These are phyloP conservation scores for Friedmanniomyces simplex DNA, from an alignment of 495 filamentous ascomycete genomes.

Conservation along the genomic window DNA sequence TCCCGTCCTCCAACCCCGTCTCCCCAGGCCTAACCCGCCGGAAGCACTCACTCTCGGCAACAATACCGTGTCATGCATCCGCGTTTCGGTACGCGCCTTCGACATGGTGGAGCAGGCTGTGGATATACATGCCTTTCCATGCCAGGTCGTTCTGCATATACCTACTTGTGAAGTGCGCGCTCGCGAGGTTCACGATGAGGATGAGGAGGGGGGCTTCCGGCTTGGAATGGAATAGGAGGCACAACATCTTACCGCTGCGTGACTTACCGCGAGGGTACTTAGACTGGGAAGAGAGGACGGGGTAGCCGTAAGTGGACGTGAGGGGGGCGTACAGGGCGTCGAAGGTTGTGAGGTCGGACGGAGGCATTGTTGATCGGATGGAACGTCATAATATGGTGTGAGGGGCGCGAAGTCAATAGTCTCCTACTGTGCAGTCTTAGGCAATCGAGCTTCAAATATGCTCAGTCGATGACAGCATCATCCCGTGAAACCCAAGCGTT, in stretches of 20 bases:
- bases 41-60: constrained; percentile 28
- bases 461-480: too few relatives aligned
- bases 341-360: constrained; percentile 3
- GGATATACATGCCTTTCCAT: constrained; percentile 38
- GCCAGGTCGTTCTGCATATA: constrained; percentile 39
- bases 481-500: too few relatives aligned
- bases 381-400: too few relatives aligned
- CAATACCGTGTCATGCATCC: constrained; percentile 36
- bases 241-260: constrained; percentile 25
- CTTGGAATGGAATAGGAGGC: constrained; percentile 33
- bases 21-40: constrained; percentile 18
- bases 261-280: constrained; percentile 2
- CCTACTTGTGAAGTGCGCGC: constrained; percentile 39
- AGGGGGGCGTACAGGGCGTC: constrained; percentile 15
- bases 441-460: too few relatives aligned
- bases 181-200: constrained; percentile 36
- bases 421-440: too few relatives aligned
- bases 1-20: constrained; percentile 7
- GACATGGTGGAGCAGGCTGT: constrained; percentile 36
- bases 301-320: constrained; percentile 12
- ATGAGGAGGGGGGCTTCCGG: constrained; percentile 39
- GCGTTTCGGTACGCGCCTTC: constrained; percentile 40
- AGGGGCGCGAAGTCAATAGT: too few relatives aligned
- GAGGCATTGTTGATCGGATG: not conserved
- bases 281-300: constrained; percentile 3